Conservation (phyloP, 345 rosid species). For the Cardamine chenopodiifolia region DNA sequence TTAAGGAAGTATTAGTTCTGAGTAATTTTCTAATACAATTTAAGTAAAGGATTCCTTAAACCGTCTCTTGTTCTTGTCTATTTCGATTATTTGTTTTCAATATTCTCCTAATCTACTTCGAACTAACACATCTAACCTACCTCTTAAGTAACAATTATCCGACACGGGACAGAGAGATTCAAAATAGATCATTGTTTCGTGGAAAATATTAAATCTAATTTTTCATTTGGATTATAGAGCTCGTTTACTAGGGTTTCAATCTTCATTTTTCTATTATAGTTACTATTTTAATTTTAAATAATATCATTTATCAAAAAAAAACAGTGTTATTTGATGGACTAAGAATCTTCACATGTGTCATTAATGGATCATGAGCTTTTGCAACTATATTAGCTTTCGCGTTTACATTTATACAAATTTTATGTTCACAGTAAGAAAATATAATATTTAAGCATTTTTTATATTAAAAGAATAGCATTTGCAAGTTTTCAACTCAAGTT, state of each 20-base stretch:
- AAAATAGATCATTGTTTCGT: constrained; percentile 12
- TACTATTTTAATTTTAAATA: neutral
- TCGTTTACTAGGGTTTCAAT: constrained; percentile 12
- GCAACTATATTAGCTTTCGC: neutral
- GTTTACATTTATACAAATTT: neutral
- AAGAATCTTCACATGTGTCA: neutral
- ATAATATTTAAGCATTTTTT: neutral
- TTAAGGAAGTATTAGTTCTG: too few species aligned
- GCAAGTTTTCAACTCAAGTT: neutral
- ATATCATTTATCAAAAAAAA: neutral
- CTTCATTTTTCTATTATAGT: neutral
- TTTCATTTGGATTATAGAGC: neutral
- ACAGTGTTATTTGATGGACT: neutral
- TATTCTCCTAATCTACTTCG: neutral
- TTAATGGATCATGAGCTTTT: constrained; percentile 1
- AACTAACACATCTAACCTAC: constrained; percentile 2
- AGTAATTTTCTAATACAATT: too few species aligned
- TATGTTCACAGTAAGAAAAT: neutral
- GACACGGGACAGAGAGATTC: neutral
- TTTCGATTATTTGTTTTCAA: too few species aligned
- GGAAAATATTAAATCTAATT: neutral
- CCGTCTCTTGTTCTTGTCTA: too few species aligned
- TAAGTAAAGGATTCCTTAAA: too few species aligned
- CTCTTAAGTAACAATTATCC: neutral
- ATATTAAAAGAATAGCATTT: neutral